Evolutionary conservation across 306 rosid genomes (phyloP).

Genomic region (Parietaria judaica): DNA sequence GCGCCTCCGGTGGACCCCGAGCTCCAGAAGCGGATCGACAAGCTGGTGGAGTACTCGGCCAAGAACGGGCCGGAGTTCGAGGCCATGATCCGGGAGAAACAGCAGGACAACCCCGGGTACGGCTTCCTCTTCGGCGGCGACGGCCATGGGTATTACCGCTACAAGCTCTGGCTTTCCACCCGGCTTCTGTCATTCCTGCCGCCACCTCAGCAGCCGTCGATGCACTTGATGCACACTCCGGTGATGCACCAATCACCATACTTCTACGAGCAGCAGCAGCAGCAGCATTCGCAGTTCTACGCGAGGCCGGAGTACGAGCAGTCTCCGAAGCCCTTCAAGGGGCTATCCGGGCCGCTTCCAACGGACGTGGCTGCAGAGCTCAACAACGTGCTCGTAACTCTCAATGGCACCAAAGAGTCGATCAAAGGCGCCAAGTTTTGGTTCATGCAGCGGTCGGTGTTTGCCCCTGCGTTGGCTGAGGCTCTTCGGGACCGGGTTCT

Average conservation of each 20-base stretch:
- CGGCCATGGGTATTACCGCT: slow-evolving; percentile 74
- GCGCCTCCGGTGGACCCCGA: slow-evolving; percentile 84
- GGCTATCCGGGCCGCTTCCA: slow-evolving; percentile 85
- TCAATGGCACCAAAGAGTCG: slow-evolving; percentile 88
- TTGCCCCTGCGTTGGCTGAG: slow-evolving; percentile 90
- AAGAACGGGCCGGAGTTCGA: slow-evolving; percentile 96
- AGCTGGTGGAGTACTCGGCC: slow-evolving; percentile 77
- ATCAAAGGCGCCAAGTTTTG: slow-evolving; percentile 89
- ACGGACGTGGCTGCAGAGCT: slow-evolving; percentile 81
- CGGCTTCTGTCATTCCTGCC: slow-evolving; percentile 49
- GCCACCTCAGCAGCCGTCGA: slow-evolving; percentile 50
- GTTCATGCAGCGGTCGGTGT: slow-evolving; percentile 96
- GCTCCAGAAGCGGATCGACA: slow-evolving; percentile 87
- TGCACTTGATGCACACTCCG: slow-evolving; percentile 71
- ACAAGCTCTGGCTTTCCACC: slow-evolving; percentile 71
- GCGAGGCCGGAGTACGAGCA: slow-evolving; percentile 78
- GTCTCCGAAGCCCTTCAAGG: slow-evolving; percentile 63
- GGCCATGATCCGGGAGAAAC: slow-evolving; percentile 91
- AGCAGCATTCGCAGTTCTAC: slow-evolving; percentile 49
- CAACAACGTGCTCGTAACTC: slow-evolving; percentile 46
- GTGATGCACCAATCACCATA: slow-evolving; percentile 55
- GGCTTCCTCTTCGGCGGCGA: slow-evolving; percentile 94
- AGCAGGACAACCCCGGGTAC: slow-evolving; percentile 85
- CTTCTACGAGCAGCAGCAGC: slow-evolving; percentile 75
- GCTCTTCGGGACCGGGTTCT: slow-evolving; percentile 80